phyloP scores from a whole-genome alignment of 2,329 filamentous ascomycete species.

The Mollisia scopiformis region DNA sequence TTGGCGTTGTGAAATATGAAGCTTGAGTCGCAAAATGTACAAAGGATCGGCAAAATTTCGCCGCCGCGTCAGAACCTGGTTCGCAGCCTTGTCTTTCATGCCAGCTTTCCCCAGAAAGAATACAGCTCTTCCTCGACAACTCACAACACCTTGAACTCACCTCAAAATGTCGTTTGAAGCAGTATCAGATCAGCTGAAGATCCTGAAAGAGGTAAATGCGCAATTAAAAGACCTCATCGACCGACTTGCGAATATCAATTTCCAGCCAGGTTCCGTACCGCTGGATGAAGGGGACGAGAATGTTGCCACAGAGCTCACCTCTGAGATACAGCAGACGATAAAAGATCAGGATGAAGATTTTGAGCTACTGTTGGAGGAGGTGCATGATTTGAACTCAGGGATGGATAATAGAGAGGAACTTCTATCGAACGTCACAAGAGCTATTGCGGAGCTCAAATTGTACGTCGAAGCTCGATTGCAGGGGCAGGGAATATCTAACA shows the following conservation, averaged over 20 bases:
- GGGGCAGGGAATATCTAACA: background rate
- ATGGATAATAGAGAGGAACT: slow-evolving; percentile 60
- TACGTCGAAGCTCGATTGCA: slow-evolving; percentile 42
- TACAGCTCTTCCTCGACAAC: background rate
- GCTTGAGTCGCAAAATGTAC: slow-evolving; percentile 5
- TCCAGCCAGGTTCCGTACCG: slow-evolving; percentile 60
- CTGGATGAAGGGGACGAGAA: slow-evolving; percentile 46
- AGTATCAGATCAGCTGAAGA: slow-evolving; percentile 62
- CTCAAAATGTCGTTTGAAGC: slow-evolving; percentile 57
- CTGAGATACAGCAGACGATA: slow-evolving; percentile 79
- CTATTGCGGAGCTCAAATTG: slow-evolving; percentile 73
- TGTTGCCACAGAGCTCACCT: slow-evolving; percentile 70
- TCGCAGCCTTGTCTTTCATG: slow-evolving; percentile 1
- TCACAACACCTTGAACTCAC: background rate
- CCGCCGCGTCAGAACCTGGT: slow-evolving; percentile 5
- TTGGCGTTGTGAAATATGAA: background rate
- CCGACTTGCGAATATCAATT: slow-evolving; percentile 59
- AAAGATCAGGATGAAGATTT: slow-evolving; percentile 83
- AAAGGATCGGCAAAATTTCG: slow-evolving; percentile 16
- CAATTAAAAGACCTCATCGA: slow-evolving; percentile 63
- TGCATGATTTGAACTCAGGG: slow-evolving; percentile 66
- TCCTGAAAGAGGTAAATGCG: slow-evolving; percentile 62
- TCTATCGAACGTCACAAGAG: slow-evolving; percentile 65
- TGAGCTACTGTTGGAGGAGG: slow-evolving; percentile 78
- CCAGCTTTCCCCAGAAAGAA: slow-evolving; percentile 12